Evolutionary conservation across 2,329 filamentous ascomycete species (phyloP).

Genomic region (Claviceps digitariae): DNA sequence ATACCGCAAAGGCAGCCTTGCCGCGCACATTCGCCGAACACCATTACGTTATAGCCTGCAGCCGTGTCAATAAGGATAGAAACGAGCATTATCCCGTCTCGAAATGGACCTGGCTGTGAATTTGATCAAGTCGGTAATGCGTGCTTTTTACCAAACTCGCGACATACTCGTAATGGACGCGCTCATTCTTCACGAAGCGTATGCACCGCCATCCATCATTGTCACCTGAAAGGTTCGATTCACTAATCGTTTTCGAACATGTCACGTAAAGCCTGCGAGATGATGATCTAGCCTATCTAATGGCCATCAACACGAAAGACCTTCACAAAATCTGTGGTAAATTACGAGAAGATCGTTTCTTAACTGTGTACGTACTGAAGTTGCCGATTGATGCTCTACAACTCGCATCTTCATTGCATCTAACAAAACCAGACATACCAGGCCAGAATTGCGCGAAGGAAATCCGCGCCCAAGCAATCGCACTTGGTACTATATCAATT

Average conservation of each 20-base stretch:
- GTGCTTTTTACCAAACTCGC: slow-evolving; percentile 76
- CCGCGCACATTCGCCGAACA: no score
- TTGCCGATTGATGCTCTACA: neutral
- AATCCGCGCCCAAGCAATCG: slow-evolving; percentile 70
- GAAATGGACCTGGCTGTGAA: slow-evolving; percentile 48
- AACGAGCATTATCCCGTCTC: neutral
- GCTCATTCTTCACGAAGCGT: slow-evolving; percentile 70
- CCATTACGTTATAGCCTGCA: neutral
- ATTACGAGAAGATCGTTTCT: slow-evolving; percentile 72
- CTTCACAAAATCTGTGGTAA: slow-evolving; percentile 79
- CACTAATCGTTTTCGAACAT: neutral
- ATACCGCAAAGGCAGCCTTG: no score
- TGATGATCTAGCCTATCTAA: slow-evolving; percentile 73
- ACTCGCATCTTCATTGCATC: slow-evolving; percentile 2
- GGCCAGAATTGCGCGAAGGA: slow-evolving; percentile 66
- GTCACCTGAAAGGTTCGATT: neutral
- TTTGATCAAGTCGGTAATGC: slow-evolving; percentile 73
- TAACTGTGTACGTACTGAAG: slow-evolving; percentile 52
- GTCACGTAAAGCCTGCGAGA: slow-evolving; percentile 60
- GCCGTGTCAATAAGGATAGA: neutral
- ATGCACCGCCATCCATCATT: slow-evolving; percentile 21
- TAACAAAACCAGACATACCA: slow-evolving; percentile 42
- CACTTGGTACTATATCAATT: slow-evolving; percentile 96
- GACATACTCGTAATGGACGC: slow-evolving; percentile 79
- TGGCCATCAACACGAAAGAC: slow-evolving; percentile 84